Percentiles rank a stretch among this genome's conserved stretches.
These are phyloP conservation scores for Globisporangium recalcitrans DNA, from an alignment of 352 stramenopile genomes.

Conservation along the genomic window DNA sequence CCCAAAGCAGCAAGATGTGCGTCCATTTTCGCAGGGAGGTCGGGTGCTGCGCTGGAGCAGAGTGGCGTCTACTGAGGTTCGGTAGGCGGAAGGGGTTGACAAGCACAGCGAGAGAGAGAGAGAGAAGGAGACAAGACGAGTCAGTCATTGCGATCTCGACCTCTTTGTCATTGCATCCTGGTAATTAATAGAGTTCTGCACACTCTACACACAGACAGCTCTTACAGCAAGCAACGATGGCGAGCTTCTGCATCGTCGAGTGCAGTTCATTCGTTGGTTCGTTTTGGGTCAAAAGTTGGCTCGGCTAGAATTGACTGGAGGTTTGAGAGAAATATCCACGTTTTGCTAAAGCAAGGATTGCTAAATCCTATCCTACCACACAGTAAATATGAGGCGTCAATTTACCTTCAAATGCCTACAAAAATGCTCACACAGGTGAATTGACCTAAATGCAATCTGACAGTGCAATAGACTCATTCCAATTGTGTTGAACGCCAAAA, in stretches of 20 bases:
- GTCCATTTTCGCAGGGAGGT: slow-evolving; percentile 44
- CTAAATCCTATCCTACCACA: no score
- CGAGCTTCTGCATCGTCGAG: no score
- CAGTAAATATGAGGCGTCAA: no score
- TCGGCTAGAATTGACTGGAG: no score
- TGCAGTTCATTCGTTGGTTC: no score
- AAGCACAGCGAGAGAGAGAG: background rate
- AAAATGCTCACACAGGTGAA: no score
- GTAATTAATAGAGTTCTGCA: background rate
- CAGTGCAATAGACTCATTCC: background rate
- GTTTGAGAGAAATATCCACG: no score
- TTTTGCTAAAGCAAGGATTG: no score
- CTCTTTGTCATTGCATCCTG: background rate
- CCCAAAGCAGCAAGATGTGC: slow-evolving; percentile 52
- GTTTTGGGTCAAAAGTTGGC: no score
- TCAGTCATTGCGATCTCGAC: background rate
- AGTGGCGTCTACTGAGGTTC: slow-evolving; percentile 33
- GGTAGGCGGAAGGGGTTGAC: slow-evolving; percentile 15
- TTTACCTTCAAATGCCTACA: no score
- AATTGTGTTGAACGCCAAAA: no score
- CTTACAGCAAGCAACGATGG: background rate
- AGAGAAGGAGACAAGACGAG: background rate
- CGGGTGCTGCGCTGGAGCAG: slow-evolving; percentile 45
- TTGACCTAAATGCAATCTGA: no score
- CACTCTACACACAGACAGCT: background rate